phyloP scores from a whole-genome alignment of 1,139 yeast species.

The Lodderomyces margitis region DNA sequence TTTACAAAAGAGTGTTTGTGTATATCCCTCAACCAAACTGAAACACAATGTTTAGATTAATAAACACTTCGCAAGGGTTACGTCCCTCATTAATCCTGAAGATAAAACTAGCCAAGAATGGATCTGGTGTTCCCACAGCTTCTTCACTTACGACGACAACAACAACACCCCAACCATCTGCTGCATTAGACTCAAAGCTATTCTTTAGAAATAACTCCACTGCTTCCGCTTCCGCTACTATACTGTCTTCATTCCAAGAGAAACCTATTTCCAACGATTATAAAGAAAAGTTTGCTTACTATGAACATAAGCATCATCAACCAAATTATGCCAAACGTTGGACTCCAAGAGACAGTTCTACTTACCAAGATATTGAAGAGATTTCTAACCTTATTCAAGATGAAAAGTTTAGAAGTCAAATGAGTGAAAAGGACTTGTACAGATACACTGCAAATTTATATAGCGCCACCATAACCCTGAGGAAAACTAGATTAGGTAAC shows the following conservation, averaged over 20 bases:
- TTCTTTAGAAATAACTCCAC: slow-evolving; percentile 13
- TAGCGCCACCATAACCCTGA: slow-evolving; percentile 8
- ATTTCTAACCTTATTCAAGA: slow-evolving; percentile 29
- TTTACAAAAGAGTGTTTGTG: too few species aligned
- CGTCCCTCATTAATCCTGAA: slow-evolving; percentile 42
- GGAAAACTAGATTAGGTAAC: slow-evolving; percentile 12
- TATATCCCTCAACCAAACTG: not conserved
- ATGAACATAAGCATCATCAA: slow-evolving; percentile 4
- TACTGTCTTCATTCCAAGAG: slow-evolving; percentile 5
- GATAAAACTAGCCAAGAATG: slow-evolving; percentile 30
- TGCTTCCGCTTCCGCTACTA: slow-evolving; percentile 4
- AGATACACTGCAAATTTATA: slow-evolving; percentile 20
- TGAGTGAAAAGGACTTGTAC: slow-evolving; percentile 27
- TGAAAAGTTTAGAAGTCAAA: slow-evolving; percentile 23
- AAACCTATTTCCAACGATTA: not conserved
- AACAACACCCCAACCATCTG: slow-evolving; percentile 1
- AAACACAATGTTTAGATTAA: slow-evolving; percentile 40
- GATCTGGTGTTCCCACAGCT: slow-evolving; percentile 14
- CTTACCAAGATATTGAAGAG: slow-evolving; percentile 17
- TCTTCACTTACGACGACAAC: slow-evolving; percentile 7
- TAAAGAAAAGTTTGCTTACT: slow-evolving; percentile 3
- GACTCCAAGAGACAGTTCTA: not conserved
- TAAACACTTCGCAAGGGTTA: slow-evolving; percentile 37
- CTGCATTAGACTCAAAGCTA: slow-evolving; percentile 3
- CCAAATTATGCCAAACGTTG: slow-evolving; percentile 5